phyloP scores from a whole-genome alignment of 306 rosid species.

The Castanea mollissima region DNA sequence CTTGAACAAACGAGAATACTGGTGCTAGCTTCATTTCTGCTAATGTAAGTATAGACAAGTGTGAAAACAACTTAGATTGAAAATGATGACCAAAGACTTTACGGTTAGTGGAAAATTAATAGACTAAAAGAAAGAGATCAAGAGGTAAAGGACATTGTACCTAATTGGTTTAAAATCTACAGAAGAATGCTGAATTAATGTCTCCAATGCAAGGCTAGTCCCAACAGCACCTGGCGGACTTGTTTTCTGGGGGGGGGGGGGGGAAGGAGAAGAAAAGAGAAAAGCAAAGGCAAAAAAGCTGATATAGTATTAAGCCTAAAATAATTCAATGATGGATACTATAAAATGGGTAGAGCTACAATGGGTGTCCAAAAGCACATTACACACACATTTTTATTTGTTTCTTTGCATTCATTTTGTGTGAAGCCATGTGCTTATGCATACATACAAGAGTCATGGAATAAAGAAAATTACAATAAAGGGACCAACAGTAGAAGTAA shows the following conservation, averaged over 20 bases:
- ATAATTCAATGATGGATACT: background rate
- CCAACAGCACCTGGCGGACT: conserved; percentile 85
- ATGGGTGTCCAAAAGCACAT: background rate
- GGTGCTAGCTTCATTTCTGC: conserved; percentile 68
- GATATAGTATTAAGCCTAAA: conserved; percentile 5
- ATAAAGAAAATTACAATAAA: no score
- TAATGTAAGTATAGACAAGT: conserved; percentile 21
- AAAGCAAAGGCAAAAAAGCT: conserved; percentile 15
- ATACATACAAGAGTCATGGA: background rate
- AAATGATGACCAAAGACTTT: conserved; percentile 7
- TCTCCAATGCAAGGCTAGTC: conserved; percentile 89
- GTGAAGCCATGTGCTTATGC: background rate
- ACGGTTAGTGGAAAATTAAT: conserved; percentile 15
- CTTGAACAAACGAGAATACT: conserved; percentile 81
- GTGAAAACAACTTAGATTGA: background rate
- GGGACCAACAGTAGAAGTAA: background rate
- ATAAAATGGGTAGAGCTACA: background rate
- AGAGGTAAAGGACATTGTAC: conserved; percentile 35
- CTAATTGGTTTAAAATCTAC: conserved; percentile 64
- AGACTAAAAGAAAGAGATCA: conserved; percentile 15
- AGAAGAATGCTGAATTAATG: conserved; percentile 73
- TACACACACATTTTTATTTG: background rate
- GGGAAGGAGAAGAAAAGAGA: conserved; percentile 13
- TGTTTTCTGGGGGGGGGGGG: conserved; percentile 53
- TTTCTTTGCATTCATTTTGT: background rate